Evolutionary conservation across 2,329 filamentous ascomycete species (phyloP), one percentile per base, ranked within the genome.

Genomic region (Penicillium nordicum): DNA sequence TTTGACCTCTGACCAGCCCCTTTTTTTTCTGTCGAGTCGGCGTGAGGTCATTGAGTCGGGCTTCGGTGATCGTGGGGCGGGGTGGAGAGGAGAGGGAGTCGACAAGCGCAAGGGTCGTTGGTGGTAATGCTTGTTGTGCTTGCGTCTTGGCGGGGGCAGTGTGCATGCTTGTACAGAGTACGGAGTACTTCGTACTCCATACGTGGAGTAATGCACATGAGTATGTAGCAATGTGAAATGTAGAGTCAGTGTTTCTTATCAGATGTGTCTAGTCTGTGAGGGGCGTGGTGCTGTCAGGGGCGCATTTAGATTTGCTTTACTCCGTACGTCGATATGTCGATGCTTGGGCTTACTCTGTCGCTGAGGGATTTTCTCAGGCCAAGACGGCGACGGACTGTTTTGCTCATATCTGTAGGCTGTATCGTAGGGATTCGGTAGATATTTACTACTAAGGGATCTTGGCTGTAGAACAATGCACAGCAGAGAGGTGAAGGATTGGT

Each of bases 101-200:
- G 25, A 44, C 37, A 23, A 23, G 50, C 51, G 61, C 46, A 62
- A 62, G 55, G 58, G 52, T 40, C 27, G 14, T n/a, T 54, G 21
- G 6, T 46, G 53, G 49, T 59, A 54, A 52, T 55, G 45, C 41
- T 55, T 53, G 50, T 53, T 53, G 32, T 43, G 38, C 27, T 51
- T 46, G 45, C 46, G 8, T 48, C 62, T 64, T 64, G 58, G 60
- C 58, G 58, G 62, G 53, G 62, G 56, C 62, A 55, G 53, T 55
- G 48, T 55, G 53, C 53, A 52, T 55, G 48, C 53, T 55, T 53
- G 14, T 21, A 18, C 18, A 18, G 18, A 18, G 18, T 27, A 42
- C 38, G 12, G 18, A 40, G 37, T 27, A 36, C 41, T 6, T 3
- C 1, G 8, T 10, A 42, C 36, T 38, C 9, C 36, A n/a, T 11